Conservation (phyloP, 2,329 filamentous ascomycete genomes). For the Verruconis gallopava region DNA sequence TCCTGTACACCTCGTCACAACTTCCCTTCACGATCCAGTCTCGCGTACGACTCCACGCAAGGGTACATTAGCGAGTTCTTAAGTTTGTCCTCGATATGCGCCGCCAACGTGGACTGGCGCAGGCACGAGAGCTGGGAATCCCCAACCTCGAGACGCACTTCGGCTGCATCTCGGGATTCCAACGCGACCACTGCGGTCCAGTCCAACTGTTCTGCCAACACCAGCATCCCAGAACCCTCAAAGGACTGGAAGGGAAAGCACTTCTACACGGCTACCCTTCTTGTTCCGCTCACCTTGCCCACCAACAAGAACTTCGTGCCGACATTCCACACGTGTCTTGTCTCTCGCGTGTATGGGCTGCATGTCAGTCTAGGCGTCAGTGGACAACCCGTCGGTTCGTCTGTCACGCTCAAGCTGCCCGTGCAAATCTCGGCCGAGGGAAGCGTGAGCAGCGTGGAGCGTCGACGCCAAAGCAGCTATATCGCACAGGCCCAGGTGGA, state of each 20-base stretch:
- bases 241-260: constrained; percentile 29
- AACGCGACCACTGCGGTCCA: constrained; percentile 20
- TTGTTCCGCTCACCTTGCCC: constrained; percentile 51
- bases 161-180: background rate
- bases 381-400: constrained; percentile 21
- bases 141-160: constrained; percentile 4
- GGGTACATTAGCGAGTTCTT: constrained; percentile 41
- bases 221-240: constrained; percentile 22
- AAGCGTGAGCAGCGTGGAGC: constrained; percentile 12
- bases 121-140: constrained; percentile 28
- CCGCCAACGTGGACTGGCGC: constrained; percentile 45
- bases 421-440: constrained; percentile 31
- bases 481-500: constrained; percentile 3
- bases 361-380: constrained; percentile 45
- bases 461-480: constrained; percentile 1
- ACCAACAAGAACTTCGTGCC: constrained; percentile 49
- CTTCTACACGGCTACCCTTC: constrained; percentile 50
- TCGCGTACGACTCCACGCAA: constrained; percentile 34
- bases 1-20: constrained; percentile 36
- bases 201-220: constrained; percentile 18
- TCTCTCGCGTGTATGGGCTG: constrained; percentile 50
- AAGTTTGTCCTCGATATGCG: constrained; percentile 40
- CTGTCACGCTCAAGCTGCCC: constrained; percentile 30
- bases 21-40: constrained; percentile 32
- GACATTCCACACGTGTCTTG: constrained; percentile 56